Evolutionary conservation across 352 stramenopile species (phyloP).

Genomic region (Halophytophthora batemanensis): DNA sequence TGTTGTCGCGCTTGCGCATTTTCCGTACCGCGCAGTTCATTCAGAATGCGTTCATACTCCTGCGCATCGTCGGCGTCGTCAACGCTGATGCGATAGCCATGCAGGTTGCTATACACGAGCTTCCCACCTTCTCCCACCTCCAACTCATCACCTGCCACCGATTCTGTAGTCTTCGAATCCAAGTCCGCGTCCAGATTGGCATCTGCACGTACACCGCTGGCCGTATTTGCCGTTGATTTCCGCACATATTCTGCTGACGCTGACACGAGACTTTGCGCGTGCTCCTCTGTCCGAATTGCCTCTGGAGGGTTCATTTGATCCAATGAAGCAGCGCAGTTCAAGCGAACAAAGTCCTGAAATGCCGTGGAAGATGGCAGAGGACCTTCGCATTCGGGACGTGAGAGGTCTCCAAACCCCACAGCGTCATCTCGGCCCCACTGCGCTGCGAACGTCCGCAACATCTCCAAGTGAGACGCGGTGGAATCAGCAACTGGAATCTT

Average conservation of each 20-base stretch:
- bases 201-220: neutral
- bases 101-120: conserved; percentile 78
- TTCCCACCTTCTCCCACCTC: conserved; percentile 11
- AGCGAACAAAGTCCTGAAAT: conserved; percentile 23
- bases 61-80: conserved; percentile 53
- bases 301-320: conserved; percentile 32
- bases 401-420: conserved; percentile 25
- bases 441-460: conserved; percentile 29
- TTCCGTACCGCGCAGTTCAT: conserved; percentile 57
- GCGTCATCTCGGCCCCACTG: conserved; percentile 26
- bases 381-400: conserved; percentile 3
- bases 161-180: conserved; percentile 1
- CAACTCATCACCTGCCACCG: conserved; percentile 4
- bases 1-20: conserved; percentile 27
- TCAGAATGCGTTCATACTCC: conserved; percentile 76
- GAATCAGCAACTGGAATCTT: neutral
- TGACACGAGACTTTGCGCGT: conserved; percentile 39
- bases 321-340: conserved; percentile 9
- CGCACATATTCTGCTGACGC: conserved; percentile 24
- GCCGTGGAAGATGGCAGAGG: conserved; percentile 5
- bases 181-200: neutral
- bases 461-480: conserved; percentile 16
- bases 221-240: conserved; percentile 5
- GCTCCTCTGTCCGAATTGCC: conserved; percentile 24
- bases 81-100: conserved; percentile 72